Base-by-base conservation (phyloP, 345 rosid species). In the Populus alba region DNA sequence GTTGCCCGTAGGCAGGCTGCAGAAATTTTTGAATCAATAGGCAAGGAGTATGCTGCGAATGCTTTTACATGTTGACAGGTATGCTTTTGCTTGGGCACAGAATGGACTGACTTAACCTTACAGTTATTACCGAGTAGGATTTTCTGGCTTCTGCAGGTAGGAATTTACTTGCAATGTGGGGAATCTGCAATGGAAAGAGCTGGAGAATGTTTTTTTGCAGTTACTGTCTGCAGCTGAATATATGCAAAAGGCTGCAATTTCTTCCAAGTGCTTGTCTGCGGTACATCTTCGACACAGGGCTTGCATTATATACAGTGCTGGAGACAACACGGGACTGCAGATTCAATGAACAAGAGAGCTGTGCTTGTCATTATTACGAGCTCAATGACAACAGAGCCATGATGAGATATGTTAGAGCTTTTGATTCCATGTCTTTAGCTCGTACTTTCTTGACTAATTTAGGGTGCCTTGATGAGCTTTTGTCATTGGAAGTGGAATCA, bases 1-100 rank as follows among this genome's bases (percentile, higher is more conserved):
- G 29, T 16, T 76, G 55, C 68, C 35, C 83, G 82, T 23, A 84
- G 87, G 68, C 77, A 86, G 81, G 93, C 93, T 67, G 90, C 90
- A 27, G 83, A 83, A 69, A 82, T 87, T 13, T 87, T 81, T 59
- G 70, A 81, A 67, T 72, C 88, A 10, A 90, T 90, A 57, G 89
- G 89, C 51, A 83, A 78, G 79, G 85, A 85, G 62, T 59, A 29
- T 41, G 92, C 89, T 3, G 92, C 0, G 82, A 84, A 62, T 86
- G 92, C 71, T 86, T 84, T 69, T 83, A 33, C 80, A 43, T 78
- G 72, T 51, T 81, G 57, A 81, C 89, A 7, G 89, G 91, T 78
- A 55, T 23, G 39, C 43, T n/a, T 22, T 63, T 23, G 37, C n/a
- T n/a, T n/a, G n/a, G n/a, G n/a, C n/a, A n/a, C n/a, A n/a, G n/a